These are phyloP conservation scores for Microcyclosporella mali DNA, from an alignment of 2,329 filamentous ascomycete genomes.

Conservation along the genomic window DNA sequence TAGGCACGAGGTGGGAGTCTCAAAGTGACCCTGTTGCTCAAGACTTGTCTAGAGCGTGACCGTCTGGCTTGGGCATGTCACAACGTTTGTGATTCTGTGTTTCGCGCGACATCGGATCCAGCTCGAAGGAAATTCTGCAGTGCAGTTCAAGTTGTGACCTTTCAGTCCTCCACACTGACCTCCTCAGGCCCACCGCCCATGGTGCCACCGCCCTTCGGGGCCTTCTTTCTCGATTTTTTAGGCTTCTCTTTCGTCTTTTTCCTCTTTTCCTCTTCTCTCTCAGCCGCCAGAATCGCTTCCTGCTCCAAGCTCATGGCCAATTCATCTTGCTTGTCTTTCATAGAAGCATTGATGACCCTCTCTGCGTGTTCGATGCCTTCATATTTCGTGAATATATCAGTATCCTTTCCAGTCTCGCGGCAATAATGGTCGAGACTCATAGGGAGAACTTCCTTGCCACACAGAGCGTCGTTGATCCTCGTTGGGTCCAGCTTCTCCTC, in stretches of 20 bases:
- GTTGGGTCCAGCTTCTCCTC: conserved; percentile 64
- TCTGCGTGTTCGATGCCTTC: conserved; percentile 30
- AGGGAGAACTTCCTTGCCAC: conserved; percentile 34
- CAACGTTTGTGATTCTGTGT: too few species aligned
- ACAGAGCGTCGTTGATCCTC: conserved; percentile 59
- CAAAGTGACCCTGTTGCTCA: too few species aligned
- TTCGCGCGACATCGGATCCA: too few species aligned
- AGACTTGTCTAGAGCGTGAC: too few species aligned
- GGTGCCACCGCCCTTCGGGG: conserved; percentile 19
- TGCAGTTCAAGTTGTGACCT: too few species aligned
- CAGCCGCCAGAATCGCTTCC: conserved; percentile 31
- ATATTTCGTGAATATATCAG: conserved; percentile 34
- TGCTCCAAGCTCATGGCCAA: conserved; percentile 31
- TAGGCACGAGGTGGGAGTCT: too few species aligned
- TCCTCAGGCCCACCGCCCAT: conserved; percentile 20
- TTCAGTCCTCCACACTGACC: conserved; percentile 1
- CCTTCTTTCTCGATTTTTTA: conserved; percentile 28
- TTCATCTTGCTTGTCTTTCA: conserved; percentile 28
- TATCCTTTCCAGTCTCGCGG: conserved; percentile 31
- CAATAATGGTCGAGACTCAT: conserved; percentile 39
- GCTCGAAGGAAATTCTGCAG: too few species aligned
- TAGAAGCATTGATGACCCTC: conserved; percentile 27
- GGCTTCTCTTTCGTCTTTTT: conserved; percentile 28
- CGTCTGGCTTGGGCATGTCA: background rate
- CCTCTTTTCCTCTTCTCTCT: conserved; percentile 29